A percentile compares a stretch with the other conserved stretches of the same genome.
These are phyloP conservation scores for Crithidia thermophila DNA, from an alignment of 208 protist species.

Conservation along the genomic window DNA sequence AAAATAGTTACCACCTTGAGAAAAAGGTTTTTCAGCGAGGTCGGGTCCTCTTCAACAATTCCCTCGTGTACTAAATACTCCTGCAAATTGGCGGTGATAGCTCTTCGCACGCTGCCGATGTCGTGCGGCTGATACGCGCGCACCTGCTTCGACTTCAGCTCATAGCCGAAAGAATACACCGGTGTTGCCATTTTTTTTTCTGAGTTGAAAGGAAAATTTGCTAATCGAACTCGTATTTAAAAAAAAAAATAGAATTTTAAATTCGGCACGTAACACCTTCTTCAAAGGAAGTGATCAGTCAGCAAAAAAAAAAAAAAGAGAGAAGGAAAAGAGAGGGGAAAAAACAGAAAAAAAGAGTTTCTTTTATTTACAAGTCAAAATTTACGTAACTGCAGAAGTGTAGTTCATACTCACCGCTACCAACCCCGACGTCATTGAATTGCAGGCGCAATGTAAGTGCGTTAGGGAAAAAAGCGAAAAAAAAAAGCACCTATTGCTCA, in stretches of 20 bases:
- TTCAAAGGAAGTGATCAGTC: not conserved
- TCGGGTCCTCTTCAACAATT: slow-evolving; percentile 37
- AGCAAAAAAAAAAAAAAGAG: slow-evolving; percentile 1
- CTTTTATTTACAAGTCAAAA: slow-evolving; percentile 4
- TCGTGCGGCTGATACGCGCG: slow-evolving; percentile 53
- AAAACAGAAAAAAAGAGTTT: slow-evolving; percentile 5
- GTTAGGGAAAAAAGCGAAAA: too few species aligned
- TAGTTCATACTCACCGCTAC: too few species aligned
- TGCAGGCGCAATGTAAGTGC: too few species aligned
- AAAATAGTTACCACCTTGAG: slow-evolving; percentile 15
- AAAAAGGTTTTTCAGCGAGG: slow-evolving; percentile 23
- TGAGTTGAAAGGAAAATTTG: too few species aligned
- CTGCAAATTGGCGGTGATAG: slow-evolving; percentile 49
- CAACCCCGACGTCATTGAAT: too few species aligned
- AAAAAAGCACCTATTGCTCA: too few species aligned
- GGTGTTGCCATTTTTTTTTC: slow-evolving; percentile 3
- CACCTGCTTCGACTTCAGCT: slow-evolving; percentile 66
- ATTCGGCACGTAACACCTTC: too few species aligned
- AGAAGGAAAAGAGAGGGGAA: slow-evolving; percentile 8
- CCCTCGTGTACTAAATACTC: slow-evolving; percentile 54
- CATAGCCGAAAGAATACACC: slow-evolving; percentile 68
- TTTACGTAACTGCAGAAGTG: too few species aligned
- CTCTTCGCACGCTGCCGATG: slow-evolving; percentile 41
- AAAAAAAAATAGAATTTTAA: not conserved
- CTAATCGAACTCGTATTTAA: too few species aligned